Percentiles rank a stretch among this genome's conserved stretches.
Evolutionary conservation across 345 rosid species (phyloP).

Genomic region (Luvunga scandens): DNA sequence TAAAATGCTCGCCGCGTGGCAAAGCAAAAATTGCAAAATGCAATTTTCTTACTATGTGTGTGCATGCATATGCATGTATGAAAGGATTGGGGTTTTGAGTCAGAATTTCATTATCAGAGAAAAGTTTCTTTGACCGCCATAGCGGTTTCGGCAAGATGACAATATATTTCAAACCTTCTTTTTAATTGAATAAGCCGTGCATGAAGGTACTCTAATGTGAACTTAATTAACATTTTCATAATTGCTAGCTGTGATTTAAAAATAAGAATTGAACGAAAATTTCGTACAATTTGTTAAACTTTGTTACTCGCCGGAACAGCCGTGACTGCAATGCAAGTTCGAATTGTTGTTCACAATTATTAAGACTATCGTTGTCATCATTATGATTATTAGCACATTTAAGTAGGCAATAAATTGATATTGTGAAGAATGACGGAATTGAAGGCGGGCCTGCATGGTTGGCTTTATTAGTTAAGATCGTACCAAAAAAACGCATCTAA

Average conservation of each 20-base stretch:
- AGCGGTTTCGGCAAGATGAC: neutral
- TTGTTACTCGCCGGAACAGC: no score
- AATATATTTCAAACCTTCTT: neutral
- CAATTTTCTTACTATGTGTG: neutral
- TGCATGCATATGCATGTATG: neutral
- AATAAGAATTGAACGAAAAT: no score
- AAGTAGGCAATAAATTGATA: neutral
- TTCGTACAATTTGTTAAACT: no score
- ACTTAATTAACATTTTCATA: neutral
- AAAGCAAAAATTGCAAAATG: neutral
- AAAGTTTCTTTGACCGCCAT: neutral
- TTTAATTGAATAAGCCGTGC: neutral
- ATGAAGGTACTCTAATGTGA: neutral
- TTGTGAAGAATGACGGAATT: neutral
- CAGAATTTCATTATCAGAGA: conserved; percentile 6
- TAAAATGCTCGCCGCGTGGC: neutral
- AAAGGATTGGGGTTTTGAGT: neutral
- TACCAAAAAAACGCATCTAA: neutral
- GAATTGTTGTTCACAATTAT: neutral
- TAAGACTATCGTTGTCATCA: neutral
- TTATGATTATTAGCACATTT: neutral
- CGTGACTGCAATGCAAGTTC: no score
- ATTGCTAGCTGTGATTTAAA: no score
- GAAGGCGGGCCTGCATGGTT: neutral
- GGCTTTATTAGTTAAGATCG: neutral